Evolutionary conservation across 2,329 filamentous ascomycete species (phyloP).

Genomic region (Aspergillus uvarum): DNA sequence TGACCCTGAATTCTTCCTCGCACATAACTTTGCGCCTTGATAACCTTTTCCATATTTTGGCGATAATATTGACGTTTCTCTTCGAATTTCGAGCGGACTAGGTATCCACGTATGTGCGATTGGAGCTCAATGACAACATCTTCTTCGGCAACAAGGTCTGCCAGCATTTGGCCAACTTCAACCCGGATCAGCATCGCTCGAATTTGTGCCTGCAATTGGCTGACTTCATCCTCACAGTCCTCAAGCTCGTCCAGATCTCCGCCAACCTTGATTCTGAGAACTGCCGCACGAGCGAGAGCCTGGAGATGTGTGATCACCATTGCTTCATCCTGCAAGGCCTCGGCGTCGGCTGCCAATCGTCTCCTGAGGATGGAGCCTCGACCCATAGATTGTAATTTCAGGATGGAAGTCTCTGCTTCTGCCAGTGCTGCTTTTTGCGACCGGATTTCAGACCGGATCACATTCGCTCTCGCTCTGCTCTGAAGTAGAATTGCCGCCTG

Average conservation of each 20-base stretch:
- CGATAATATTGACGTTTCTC: conserved; percentile 88
- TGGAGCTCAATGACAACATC: conserved; percentile 74
- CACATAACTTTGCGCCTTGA: conserved; percentile 97
- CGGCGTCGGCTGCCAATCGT: conserved; percentile 30
- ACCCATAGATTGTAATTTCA: conserved; percentile 53
- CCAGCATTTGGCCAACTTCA: conserved; percentile 70
- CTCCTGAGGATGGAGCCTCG: conserved; percentile 44
- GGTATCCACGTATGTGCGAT: conserved; percentile 67
- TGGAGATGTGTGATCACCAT: conserved; percentile 38
- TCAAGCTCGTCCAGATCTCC: conserved; percentile 67
- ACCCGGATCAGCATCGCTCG: conserved; percentile 77
- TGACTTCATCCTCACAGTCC: conserved; percentile 65
- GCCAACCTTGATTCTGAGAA: conserved; percentile 42
- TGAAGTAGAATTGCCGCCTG: conserved; percentile 34
- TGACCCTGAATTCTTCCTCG: conserved; percentile 93
- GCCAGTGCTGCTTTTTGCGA: conserved; percentile 41
- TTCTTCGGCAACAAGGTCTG: conserved; percentile 79
- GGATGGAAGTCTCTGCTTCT: conserved; percentile 44
- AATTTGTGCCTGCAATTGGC: conserved; percentile 70
- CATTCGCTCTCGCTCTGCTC: conserved; percentile 33
- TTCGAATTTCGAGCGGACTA: conserved; percentile 72
- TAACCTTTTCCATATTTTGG: conserved; percentile 97
- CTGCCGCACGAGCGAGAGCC: conserved; percentile 41
- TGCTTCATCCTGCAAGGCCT: conserved; percentile 33
- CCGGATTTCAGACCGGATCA: conserved; percentile 33